Percentiles rank a stretch among this genome's conserved stretches.
phyloP scores from a whole-genome alignment of 2,329 filamentous ascomycete species.

The Zopfia rhizophila region DNA sequence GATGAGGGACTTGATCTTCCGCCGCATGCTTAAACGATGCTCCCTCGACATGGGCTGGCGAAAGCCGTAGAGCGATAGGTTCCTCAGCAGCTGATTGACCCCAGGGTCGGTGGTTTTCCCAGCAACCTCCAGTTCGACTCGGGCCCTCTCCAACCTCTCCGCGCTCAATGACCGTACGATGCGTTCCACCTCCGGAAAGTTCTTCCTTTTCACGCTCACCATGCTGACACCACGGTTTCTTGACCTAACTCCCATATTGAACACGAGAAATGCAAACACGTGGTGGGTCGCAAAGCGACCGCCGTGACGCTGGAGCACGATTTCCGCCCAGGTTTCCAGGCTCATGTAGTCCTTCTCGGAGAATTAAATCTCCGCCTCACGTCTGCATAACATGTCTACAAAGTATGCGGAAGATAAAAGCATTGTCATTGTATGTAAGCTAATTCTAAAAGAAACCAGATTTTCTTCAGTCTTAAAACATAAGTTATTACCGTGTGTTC shows the following conservation, averaged over 20 bases:
- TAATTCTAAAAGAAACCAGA: no score
- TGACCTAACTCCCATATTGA: constrained; percentile 9
- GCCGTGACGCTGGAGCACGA: constrained; percentile 12
- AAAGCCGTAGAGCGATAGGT: constrained; percentile 13
- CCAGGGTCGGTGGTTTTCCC: constrained; percentile 10
- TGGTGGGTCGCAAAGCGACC: constrained; percentile 6
- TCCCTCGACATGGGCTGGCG: constrained; percentile 12
- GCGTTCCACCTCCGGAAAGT: constrained; percentile 5
- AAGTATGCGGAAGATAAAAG: no score
- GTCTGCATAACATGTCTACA: no score
- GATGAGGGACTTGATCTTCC: constrained; percentile 10
- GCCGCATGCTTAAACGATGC: constrained; percentile 9
- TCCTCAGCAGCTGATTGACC: constrained; percentile 6
- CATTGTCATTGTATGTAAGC: no score
- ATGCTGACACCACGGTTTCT: constrained; percentile 13
- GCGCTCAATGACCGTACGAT: constrained; percentile 3
- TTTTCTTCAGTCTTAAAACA: no score
- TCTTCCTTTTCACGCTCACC: constrained; percentile 13
- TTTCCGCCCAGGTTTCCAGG: constrained; percentile 9
- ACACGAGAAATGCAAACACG: constrained; percentile 11
- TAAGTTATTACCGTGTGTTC: no score
- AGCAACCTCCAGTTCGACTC: not conserved
- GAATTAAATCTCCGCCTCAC: no score
- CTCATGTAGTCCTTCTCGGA: no score
- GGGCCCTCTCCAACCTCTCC: constrained; percentile 9